Percentiles rank a stretch among this genome's conserved stretches.
Conservation (phyloP, 2,329 filamentous ascomycete species). For the Cladorrhinum sp. region DNA sequence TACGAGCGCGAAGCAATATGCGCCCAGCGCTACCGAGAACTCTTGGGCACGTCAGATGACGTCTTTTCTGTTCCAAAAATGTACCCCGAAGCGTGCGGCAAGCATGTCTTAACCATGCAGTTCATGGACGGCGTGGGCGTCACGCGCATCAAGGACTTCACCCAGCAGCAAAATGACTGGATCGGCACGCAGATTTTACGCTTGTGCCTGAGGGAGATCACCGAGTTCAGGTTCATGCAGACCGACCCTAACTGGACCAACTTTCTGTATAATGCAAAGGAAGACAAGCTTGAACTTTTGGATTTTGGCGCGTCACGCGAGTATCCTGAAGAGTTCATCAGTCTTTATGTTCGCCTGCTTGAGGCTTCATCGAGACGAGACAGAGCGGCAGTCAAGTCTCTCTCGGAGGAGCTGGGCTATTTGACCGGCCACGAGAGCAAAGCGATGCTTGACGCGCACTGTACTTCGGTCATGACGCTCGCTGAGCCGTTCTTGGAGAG, state of each 20-base stretch:
- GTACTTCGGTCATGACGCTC: conserved; percentile 82
- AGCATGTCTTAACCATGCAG: conserved; percentile 88
- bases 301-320: conserved; percentile 94
- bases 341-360: conserved; percentile 75
- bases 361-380: conserved; percentile 75
- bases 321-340: conserved; percentile 76
- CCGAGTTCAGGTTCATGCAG: conserved; percentile 97
- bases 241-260: conserved; percentile 99
- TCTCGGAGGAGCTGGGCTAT: conserved; percentile 80
- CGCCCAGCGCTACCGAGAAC: conserved; percentile 68
- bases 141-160: conserved; percentile 72
- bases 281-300: conserved; percentile 77
- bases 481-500: conserved; percentile 81
- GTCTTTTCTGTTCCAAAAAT: conserved; percentile 79
- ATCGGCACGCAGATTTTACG: conserved; percentile 92
- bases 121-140: conserved; percentile 84
- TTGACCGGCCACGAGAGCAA: conserved; percentile 85
- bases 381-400: conserved; percentile 56
- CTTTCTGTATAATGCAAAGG: conserved; percentile 80
- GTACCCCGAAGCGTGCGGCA: conserved; percentile 74
- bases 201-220: conserved; percentile 87
- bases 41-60: conserved; percentile 62
- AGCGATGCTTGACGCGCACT: conserved; percentile 85
- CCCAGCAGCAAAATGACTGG: conserved; percentile 86
- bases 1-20: conserved; percentile 86